phyloP scores from a whole-genome alignment of 768 basidiomycete species.

The Mycena vitilis region DNA sequence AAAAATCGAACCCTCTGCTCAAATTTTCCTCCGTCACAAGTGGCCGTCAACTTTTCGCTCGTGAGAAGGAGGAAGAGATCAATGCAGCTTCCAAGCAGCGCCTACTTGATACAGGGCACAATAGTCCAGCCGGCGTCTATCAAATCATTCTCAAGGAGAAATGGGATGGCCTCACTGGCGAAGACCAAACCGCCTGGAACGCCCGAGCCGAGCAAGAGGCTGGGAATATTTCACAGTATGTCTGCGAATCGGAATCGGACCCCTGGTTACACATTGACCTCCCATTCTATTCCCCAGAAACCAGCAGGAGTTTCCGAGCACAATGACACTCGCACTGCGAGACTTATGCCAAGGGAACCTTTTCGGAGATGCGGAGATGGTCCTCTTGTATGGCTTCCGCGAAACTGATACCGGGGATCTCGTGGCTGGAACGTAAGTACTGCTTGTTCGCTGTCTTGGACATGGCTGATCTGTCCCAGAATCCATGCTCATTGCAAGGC shows the following conservation, averaged over 20 bases:
- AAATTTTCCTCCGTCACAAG: constrained; percentile 4
- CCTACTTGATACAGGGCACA: constrained; percentile 1
- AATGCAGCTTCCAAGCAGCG: not conserved
- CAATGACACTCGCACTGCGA: not conserved
- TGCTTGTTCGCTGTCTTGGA: not conserved
- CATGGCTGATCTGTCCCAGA: not conserved
- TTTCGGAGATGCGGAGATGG: constrained; percentile 21
- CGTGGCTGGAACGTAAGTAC: constrained; percentile 6
- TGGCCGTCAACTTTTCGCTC: constrained; percentile 1
- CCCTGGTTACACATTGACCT: too few relatives aligned
- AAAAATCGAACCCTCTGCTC: not conserved
- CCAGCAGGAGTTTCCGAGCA: constrained; percentile 1
- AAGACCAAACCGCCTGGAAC: constrained; percentile 5
- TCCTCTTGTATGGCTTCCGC: constrained; percentile 24
- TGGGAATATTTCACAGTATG: constrained; percentile 7
- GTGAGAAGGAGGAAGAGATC: not conserved
- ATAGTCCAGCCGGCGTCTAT: constrained; percentile 12
- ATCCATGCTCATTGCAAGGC: constrained; percentile 10
- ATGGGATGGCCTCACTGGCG: constrained; percentile 9
- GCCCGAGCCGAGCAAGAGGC: not conserved
- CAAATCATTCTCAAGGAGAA: constrained; percentile 19
- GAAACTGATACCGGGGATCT: constrained; percentile 15
- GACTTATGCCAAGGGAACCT: constrained; percentile 12
- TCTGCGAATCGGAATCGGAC: not conserved
- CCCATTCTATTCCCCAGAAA: not conserved